Conservation (phyloP, 345 rosid genomes). For the Brassica nigra region DNA sequence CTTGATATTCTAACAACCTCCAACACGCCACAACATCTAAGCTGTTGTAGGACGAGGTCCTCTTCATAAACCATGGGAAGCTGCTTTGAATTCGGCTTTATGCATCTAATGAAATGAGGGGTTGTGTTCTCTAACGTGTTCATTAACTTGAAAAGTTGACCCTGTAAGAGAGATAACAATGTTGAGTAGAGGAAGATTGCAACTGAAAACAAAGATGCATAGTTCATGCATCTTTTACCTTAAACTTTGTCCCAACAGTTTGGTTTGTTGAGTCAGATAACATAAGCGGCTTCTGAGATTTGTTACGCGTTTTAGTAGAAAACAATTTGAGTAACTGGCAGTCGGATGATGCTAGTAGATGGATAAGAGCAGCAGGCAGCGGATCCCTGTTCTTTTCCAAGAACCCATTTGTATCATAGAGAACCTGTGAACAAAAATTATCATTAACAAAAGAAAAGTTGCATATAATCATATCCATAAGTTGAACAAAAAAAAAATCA, state of each 20-base stretch:
- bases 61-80: slow-evolving; percentile 65
- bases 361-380: slow-evolving; percentile 57
- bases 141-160: slow-evolving; percentile 89
- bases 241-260: slow-evolving; percentile 77
- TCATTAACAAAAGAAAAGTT: background rate
- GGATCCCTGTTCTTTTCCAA: slow-evolving; percentile 94
- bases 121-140: slow-evolving; percentile 76
- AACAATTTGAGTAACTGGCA: slow-evolving; percentile 55
- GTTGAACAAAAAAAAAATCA: background rate
- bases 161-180: slow-evolving; percentile 45
- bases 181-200: slow-evolving; percentile 4
- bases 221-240: slow-evolving; percentile 51
- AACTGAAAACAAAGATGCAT: slow-evolving; percentile 15
- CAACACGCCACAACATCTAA: slow-evolving; percentile 82
- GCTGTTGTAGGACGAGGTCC: slow-evolving; percentile 76
- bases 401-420: slow-evolving; percentile 86
- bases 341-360: slow-evolving; percentile 67
- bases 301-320: slow-evolving; percentile 51
- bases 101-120: slow-evolving; percentile 91
- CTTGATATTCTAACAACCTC: slow-evolving; percentile 90
- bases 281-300: slow-evolving; percentile 42
- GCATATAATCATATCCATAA: background rate
- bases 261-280: slow-evolving; percentile 56
- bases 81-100: slow-evolving; percentile 77
- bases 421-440: slow-evolving; percentile 37